Conservation (phyloP, 768 basidiomycete genomes). For the Antrodiella citrinella region DNA sequence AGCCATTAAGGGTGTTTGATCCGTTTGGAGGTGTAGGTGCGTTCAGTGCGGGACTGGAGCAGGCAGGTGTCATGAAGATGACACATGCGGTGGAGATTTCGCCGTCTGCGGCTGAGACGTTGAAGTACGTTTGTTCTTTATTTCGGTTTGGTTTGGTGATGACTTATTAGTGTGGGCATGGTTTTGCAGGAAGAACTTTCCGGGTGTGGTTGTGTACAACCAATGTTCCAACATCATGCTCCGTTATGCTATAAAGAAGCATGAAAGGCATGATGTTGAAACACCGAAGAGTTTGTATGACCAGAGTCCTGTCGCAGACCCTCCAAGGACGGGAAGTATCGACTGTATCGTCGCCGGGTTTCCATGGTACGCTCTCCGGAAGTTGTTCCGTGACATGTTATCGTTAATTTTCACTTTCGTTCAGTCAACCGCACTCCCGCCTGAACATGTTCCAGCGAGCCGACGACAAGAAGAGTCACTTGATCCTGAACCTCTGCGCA, state of each 20-base stretch:
- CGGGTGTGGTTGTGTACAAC: conserved; percentile 49
- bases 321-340: conserved; percentile 44
- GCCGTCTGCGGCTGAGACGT: conserved; percentile 66
- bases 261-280: conserved; percentile 19
- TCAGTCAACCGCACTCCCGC: conserved; percentile 64
- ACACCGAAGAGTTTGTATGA: conserved; percentile 33
- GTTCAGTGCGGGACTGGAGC: conserved; percentile 51
- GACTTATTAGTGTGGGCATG: background rate
- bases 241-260: conserved; percentile 44
- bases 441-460: conserved; percentile 67
- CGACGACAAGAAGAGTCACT: conserved; percentile 58
- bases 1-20: conserved; percentile 28
- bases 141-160: no score
- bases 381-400: no score
- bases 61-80: conserved; percentile 43
- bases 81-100: conserved; percentile 65
- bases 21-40: conserved; percentile 46
- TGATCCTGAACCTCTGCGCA: conserved; percentile 51
- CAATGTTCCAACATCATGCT: conserved; percentile 64
- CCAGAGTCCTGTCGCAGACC: conserved; percentile 31
- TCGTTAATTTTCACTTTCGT: background rate
- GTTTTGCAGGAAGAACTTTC: conserved; percentile 41
- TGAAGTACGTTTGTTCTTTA: conserved; percentile 47
- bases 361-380: conserved; percentile 47
- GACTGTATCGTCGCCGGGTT: conserved; percentile 65